phyloP scores from a whole-genome alignment of 116 monocot species.

The Thalassia testudinum region DNA sequence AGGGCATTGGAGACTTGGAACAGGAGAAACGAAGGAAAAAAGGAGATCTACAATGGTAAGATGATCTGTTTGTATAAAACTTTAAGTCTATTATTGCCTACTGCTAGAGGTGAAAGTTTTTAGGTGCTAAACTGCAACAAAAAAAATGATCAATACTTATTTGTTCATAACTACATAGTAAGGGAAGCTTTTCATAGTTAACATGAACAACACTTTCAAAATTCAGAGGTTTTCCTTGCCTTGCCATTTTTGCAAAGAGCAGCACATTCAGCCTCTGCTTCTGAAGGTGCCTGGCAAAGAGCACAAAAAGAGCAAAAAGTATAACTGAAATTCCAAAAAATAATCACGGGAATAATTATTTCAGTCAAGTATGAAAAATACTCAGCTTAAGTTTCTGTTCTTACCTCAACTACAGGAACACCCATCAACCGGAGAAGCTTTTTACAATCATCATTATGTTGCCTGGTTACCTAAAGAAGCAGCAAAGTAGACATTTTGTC shows the following conservation, averaged over 20 bases:
- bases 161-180: neutral
- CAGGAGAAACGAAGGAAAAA: too few relatives aligned
- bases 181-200: neutral
- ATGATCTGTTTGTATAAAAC: too few relatives aligned
- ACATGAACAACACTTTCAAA: neutral
- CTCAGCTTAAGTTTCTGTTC: neutral
- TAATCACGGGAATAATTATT: too few relatives aligned
- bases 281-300: slow-evolving; percentile 64
- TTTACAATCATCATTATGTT: slow-evolving; percentile 99
- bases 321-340: too few relatives aligned
- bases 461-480: slow-evolving; percentile 61
- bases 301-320: neutral
- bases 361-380: neutral
- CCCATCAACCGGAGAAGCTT: slow-evolving; percentile 89
- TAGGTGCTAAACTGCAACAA: too few relatives aligned
- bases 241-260: slow-evolving; percentile 77
- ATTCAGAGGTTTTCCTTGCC: slow-evolving; percentile 13
- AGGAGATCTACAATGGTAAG: too few relatives aligned
- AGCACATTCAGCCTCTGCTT: slow-evolving; percentile 98
- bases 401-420: slow-evolving; percentile 89
- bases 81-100: too few relatives aligned
- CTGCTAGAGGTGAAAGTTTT: too few relatives aligned
- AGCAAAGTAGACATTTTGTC: neutral
- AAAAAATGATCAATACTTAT: too few relatives aligned
- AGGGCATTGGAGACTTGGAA: too few relatives aligned